Evolutionary conservation across 139 green algal genomes (phyloP).

Genomic region (Chlorella sp.): DNA sequence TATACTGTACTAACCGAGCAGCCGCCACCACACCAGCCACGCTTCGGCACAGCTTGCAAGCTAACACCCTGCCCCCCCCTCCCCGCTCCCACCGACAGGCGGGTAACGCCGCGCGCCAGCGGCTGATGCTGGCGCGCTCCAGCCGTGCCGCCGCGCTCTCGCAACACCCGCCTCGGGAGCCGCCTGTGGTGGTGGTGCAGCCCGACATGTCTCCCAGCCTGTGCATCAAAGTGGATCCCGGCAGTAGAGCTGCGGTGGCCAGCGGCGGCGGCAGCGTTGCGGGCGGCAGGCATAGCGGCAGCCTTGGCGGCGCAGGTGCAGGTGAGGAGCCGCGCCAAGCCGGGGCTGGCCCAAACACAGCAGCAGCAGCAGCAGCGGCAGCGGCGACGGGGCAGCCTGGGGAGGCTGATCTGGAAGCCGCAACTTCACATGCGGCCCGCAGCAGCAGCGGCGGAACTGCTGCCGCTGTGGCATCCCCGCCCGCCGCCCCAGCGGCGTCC

Average conservation of each 20-base stretch:
- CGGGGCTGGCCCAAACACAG: neutral
- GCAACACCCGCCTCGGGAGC: neutral
- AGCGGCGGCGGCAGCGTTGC: neutral
- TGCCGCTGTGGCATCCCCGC: too few species aligned
- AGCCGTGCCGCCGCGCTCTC: neutral
- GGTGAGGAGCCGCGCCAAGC: too few species aligned
- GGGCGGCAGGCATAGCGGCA: neutral
- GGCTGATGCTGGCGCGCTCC: neutral
- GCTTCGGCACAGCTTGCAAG: too few species aligned
- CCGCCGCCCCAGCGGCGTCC: neutral
- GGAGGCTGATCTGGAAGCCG: neutral
- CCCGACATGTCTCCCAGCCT: neutral
- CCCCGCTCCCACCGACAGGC: neutral
- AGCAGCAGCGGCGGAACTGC: neutral
- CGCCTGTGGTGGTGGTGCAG: neutral
- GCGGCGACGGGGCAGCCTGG: neutral
- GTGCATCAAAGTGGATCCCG: neutral
- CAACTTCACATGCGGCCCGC: neutral
- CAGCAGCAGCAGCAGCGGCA: neutral
- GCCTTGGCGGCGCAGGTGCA: too few species aligned
- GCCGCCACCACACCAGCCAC: too few species aligned
- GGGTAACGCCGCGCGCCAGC: neutral
- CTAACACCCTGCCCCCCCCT: too few species aligned
- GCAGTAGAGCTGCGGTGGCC: neutral
- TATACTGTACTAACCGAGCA: too few species aligned